Evolutionary conservation across 2,329 filamentous ascomycete genomes (phyloP).

Genomic region (Shiraia sp.): DNA sequence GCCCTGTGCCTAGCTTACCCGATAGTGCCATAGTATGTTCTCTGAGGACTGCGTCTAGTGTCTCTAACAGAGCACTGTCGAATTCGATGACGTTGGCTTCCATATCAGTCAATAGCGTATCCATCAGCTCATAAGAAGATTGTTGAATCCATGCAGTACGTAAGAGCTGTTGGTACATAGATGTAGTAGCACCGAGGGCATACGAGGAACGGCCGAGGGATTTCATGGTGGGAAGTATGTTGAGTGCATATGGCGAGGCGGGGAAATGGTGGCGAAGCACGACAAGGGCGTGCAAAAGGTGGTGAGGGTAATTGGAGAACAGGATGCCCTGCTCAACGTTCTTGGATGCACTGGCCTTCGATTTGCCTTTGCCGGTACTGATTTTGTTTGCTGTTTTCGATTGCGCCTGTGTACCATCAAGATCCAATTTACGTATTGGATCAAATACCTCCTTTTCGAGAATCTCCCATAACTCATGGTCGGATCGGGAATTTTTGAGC

Average conservation of each 20-base stretch:
- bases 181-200: slow-evolving; percentile 70
- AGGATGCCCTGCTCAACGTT: slow-evolving; percentile 58
- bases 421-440: slow-evolving; percentile 60
- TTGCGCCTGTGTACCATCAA: slow-evolving; percentile 41
- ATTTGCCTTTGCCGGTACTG: no score
- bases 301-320: slow-evolving; percentile 67
- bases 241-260: slow-evolving; percentile 63
- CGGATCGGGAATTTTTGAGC: slow-evolving; percentile 61
- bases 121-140: slow-evolving; percentile 60
- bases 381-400: slow-evolving; percentile 1
- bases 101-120: slow-evolving; percentile 68
- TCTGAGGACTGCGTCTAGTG: slow-evolving; percentile 43
- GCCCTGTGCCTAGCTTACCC: slow-evolving; percentile 30
- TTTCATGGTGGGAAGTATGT: slow-evolving; percentile 69
- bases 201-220: slow-evolving; percentile 70
- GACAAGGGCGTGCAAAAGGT: slow-evolving; percentile 61
- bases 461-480: slow-evolving; percentile 68
- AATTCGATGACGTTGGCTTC: slow-evolving; percentile 63
- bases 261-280: slow-evolving; percentile 63
- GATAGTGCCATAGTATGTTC: slow-evolving; percentile 25
- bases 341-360: no score
- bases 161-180: slow-evolving; percentile 71
- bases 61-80: slow-evolving; percentile 52
- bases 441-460: slow-evolving; percentile 70
- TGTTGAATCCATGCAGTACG: slow-evolving; percentile 64